A percentile compares a stretch with the other conserved stretches of the same genome.
Conservation (phyloP, 805 yeast species). For the Lipomyces sp. region DNA sequence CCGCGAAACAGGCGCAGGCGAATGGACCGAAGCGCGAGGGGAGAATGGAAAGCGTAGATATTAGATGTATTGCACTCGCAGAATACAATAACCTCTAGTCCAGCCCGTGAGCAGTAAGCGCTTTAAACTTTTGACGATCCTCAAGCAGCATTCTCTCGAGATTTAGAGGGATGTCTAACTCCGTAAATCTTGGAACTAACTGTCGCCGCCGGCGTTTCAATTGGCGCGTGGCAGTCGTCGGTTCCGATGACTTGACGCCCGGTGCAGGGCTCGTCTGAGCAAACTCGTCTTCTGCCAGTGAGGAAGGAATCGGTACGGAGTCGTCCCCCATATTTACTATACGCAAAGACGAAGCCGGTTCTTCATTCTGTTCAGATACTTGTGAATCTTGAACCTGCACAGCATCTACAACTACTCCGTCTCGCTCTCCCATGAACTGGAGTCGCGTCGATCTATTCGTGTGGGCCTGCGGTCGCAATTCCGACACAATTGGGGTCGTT, state of each 20-base stretch:
- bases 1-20: slow-evolving; percentile 74
- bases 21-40: slow-evolving; percentile 80
- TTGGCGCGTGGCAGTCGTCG: not conserved
- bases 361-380: not conserved
- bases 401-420: not conserved
- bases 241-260: not conserved
- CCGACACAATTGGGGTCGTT: not conserved
- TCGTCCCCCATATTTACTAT: not conserved
- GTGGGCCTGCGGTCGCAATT: not conserved
- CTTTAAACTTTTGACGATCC: not conserved
- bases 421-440: not conserved
- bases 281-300: not conserved
- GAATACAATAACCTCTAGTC: not conserved
- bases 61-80: not conserved
- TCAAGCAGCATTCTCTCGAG: slow-evolving; percentile 1
- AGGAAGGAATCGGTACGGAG: not conserved
- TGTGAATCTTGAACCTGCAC: not conserved
- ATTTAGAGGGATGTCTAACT: not conserved
- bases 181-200: not conserved
- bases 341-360: not conserved
- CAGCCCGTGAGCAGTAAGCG: not conserved
- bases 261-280: not conserved
- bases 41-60: slow-evolving; percentile 61
- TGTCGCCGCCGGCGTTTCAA: not conserved
- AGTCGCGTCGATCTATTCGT: not conserved